phyloP scores from a whole-genome alignment of 2,329 filamentous ascomycete species.

The Colletotrichum viniferum region DNA sequence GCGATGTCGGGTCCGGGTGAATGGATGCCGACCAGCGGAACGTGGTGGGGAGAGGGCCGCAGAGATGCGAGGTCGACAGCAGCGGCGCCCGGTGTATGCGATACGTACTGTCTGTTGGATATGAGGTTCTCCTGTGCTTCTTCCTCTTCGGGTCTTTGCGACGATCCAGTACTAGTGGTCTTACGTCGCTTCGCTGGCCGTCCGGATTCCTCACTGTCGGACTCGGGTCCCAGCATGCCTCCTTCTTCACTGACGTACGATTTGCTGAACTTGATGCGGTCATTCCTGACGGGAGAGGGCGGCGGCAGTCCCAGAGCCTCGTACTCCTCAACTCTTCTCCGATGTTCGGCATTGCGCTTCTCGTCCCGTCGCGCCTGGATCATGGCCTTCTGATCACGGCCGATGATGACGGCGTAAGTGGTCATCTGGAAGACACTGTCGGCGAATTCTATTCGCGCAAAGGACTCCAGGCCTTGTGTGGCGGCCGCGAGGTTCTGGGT shows the following conservation, averaged over 20 bases:
- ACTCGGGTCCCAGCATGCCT: slow-evolving; percentile 69
- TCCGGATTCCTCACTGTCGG: slow-evolving; percentile 56
- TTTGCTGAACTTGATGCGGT: slow-evolving; percentile 62
- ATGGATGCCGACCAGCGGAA: slow-evolving; percentile 74
- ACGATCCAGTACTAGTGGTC: slow-evolving; percentile 47
- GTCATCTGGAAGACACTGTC: slow-evolving; percentile 83
- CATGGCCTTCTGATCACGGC: slow-evolving; percentile 69
- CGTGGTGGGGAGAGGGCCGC: slow-evolving; percentile 64
- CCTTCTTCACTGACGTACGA: slow-evolving; percentile 73
- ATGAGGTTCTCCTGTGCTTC: slow-evolving; percentile 52
- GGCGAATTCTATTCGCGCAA: slow-evolving; percentile 69
- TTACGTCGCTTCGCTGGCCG: slow-evolving; percentile 53
- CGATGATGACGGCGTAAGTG: slow-evolving; percentile 73
- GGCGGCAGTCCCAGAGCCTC: slow-evolving; percentile 53
- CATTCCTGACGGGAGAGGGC: slow-evolving; percentile 53
- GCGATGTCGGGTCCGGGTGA: slow-evolving; percentile 67
- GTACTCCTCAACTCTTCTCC: slow-evolving; percentile 50
- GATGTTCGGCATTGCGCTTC: slow-evolving; percentile 49
- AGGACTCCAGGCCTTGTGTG: slow-evolving; percentile 56
- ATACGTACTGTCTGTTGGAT: slow-evolving; percentile 64
- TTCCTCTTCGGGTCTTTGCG: slow-evolving; percentile 41
- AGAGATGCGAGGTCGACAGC: slow-evolving; percentile 64
- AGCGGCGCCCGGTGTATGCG: slow-evolving; percentile 62
- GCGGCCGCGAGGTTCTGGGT: slow-evolving; percentile 35
- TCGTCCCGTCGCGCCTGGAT: slow-evolving; percentile 58